A percentile compares a stretch with the other conserved stretches of the same genome.
Conservation (phyloP, 305 asterid species). For the Fraxinus platypoda region DNA sequence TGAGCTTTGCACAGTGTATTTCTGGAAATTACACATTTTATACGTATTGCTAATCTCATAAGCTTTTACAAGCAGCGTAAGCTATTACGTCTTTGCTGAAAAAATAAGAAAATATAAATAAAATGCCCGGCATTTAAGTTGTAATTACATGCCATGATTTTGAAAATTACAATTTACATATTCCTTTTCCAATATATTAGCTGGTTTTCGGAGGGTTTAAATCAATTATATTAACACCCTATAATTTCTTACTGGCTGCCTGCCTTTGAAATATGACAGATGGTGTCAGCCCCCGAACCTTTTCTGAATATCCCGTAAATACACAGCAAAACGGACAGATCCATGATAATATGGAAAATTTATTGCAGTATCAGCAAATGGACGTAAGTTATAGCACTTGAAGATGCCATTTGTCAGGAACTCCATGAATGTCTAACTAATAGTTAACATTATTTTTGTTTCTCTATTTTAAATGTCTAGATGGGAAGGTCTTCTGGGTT, state of each 20-base stretch:
- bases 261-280: background rate
- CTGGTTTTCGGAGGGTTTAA: background rate
- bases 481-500: slow-evolving; percentile 79
- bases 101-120: no score
- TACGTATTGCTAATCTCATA: no score
- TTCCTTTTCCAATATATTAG: background rate
- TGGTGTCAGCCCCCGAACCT: slow-evolving; percentile 7
- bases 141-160: background rate
- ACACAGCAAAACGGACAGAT: slow-evolving; percentile 76
- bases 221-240: background rate
- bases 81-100: no score
- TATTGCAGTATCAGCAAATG: slow-evolving; percentile 67
- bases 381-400: slow-evolving; percentile 25
- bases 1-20: no score
- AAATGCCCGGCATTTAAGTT: no score
- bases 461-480: slow-evolving; percentile 26
- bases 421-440: background rate
- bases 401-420: slow-evolving; percentile 16
- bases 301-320: slow-evolving; percentile 57
- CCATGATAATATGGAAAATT: slow-evolving; percentile 40
- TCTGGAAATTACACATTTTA: no score
- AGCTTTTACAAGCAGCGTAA: no score
- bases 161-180: background rate
- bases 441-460: slow-evolving; percentile 17
- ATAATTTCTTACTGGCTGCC: no score